These are phyloP conservation scores for Lycium barbarum DNA, from an alignment of 257 asterid genomes.

Conservation along the genomic window DNA sequence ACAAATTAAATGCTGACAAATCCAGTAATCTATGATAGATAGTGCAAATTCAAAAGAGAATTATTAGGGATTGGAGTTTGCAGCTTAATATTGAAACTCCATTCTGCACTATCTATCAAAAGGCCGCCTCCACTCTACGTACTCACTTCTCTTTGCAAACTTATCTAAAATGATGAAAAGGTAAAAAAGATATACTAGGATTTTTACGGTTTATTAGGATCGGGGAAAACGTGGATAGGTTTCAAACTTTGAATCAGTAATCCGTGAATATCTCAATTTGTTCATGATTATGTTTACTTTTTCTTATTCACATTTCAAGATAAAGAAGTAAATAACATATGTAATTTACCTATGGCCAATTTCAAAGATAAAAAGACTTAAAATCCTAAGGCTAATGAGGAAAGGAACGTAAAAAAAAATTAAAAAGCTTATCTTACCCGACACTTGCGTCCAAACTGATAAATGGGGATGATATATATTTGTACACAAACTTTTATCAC, in stretches of 20 bases:
- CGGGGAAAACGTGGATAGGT: background rate
- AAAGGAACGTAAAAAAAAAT: background rate
- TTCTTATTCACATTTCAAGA: background rate
- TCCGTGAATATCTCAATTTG: background rate
- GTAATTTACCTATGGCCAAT: background rate
- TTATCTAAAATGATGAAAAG: background rate
- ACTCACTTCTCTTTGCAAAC: background rate
- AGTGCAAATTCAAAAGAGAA: background rate
- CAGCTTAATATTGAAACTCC: conserved; percentile 26
- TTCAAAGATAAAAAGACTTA: background rate
- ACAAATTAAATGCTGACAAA: background rate
- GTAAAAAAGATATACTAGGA: background rate
- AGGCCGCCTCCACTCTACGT: background rate
- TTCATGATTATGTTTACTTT: background rate
- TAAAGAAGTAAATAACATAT: background rate
- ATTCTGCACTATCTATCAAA: background rate
- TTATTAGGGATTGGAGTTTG: conserved; percentile 22
- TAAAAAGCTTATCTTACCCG: background rate
- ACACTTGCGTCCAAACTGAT: background rate
- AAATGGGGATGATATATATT: background rate
- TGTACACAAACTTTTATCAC: background rate
- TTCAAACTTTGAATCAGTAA: conserved; percentile 1
- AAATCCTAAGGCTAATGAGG: background rate
- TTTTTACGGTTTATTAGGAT: background rate
- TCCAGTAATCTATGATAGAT: background rate